Percentiles rank a stretch among this genome's conserved stretches.
Evolutionary conservation across 2,329 filamentous ascomycete species (phyloP).

Genomic region (Simplicillium sp.): DNA sequence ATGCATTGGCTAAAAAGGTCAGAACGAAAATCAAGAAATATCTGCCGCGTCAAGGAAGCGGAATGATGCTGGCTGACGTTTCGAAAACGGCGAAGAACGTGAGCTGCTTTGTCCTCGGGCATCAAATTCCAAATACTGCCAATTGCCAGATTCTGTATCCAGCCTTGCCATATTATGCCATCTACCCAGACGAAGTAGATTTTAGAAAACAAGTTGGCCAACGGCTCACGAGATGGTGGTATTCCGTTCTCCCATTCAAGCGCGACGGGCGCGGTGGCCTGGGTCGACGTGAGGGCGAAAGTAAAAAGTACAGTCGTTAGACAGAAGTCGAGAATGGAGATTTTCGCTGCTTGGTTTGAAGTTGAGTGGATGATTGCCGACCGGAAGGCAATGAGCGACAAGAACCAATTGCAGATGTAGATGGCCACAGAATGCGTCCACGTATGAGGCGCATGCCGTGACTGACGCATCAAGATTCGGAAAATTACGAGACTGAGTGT

Average conservation of each 20-base stretch:
- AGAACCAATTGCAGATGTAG: slow-evolving; percentile 76
- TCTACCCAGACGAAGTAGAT: slow-evolving; percentile 90
- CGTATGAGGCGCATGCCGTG: slow-evolving; percentile 55
- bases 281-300: slow-evolving; percentile 73
- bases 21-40: slow-evolving; percentile 75
- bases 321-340: slow-evolving; percentile 66
- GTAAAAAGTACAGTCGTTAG: slow-evolving; percentile 65
- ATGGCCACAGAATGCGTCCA: slow-evolving; percentile 91
- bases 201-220: slow-evolving; percentile 81
- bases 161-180: slow-evolving; percentile 79
- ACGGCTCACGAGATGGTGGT: slow-evolving; percentile 76
- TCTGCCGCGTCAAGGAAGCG: slow-evolving; percentile 65
- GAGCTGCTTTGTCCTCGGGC: slow-evolving; percentile 77
- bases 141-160: slow-evolving; percentile 74
- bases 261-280: slow-evolving; percentile 82
- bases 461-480: slow-evolving; percentile 58
- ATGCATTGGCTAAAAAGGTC: slow-evolving; percentile 66
- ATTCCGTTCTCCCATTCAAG: slow-evolving; percentile 85
- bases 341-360: slow-evolving; percentile 49
- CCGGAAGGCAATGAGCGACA: slow-evolving; percentile 68
- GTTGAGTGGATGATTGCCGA: slow-evolving; percentile 72
- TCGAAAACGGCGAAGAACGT: slow-evolving; percentile 73
- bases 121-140: slow-evolving; percentile 85
- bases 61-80: slow-evolving; percentile 82
- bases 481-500: slow-evolving; percentile 65